phyloP scores from a whole-genome alignment of 495 filamentous ascomycete species.

The Trypethelium eluteriae region DNA sequence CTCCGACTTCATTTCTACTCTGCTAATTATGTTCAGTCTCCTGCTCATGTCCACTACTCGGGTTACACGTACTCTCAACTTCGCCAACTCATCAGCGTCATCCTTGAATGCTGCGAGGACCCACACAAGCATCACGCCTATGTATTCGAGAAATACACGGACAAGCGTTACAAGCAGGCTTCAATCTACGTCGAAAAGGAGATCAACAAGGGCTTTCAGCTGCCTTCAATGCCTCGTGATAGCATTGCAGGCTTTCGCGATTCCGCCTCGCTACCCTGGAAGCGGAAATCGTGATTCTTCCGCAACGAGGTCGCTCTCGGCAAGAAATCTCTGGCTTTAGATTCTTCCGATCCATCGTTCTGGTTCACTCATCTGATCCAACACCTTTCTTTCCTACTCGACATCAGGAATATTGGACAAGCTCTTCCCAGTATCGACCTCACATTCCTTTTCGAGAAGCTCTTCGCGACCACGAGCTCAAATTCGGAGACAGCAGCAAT shows the following conservation, averaged over 20 bases:
- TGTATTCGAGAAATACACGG: conserved; percentile 85
- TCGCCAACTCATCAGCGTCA: conserved; percentile 61
- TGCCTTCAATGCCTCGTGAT: conserved; percentile 31
- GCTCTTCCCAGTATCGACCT: not conserved
- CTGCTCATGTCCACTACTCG: conserved; percentile 80
- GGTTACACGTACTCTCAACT: conserved; percentile 85
- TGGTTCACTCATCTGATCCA: not conserved
- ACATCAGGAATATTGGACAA: not conserved
- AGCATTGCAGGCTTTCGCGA: conserved; percentile 18
- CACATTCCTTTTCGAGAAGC: conserved; percentile 1
- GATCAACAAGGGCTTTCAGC: conserved; percentile 48
- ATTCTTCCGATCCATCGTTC: not conserved
- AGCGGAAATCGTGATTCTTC: not conserved
- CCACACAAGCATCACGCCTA: conserved; percentile 72
- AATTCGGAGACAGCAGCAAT: not conserved
- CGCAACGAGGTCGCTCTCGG: not conserved
- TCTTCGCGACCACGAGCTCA: not conserved
- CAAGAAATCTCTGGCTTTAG: not conserved
- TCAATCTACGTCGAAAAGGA: conserved; percentile 71
- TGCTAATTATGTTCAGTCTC: conserved; percentile 49
- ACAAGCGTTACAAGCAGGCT: conserved; percentile 72
- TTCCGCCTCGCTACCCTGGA: not conserved
- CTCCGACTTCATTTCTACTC: not conserved
- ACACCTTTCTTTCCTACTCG: not conserved
- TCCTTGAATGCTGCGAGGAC: conserved; percentile 80